Evolutionary conservation across 164 flowering plant species (phyloP), one percentile per base, ranked within the genome.

Genomic region (Houttuynia cordata): DNA sequence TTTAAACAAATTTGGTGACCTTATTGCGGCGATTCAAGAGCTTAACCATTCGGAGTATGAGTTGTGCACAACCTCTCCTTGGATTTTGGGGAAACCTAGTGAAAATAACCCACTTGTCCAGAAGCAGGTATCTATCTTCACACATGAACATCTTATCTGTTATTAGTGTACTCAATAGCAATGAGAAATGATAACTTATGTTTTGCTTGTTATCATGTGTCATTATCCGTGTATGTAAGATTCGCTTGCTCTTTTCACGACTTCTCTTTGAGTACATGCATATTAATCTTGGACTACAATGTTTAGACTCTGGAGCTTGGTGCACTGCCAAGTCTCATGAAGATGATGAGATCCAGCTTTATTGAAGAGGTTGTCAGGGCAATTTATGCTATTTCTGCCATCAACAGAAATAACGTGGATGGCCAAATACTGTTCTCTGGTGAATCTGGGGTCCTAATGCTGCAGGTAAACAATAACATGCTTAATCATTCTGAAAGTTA

Each of bases 21-120:
- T 90, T 39, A 61, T 60, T 62, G 89, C 72, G 14, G 70, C 90
- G 61, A 68, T 82, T 50, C 65, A 40, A 64, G 84, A 81, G 62
- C 96, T 93, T 68, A 58, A 72, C 66, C 79, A 76, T 64, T 53
- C 80, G 41, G 85, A 83, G 37, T 34, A 76, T 22, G 85, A 82
- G 64, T 72, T 79, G 58, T 79, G 97, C 69, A 80, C 58, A 60
- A 68, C 70, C 55, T 75, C 95, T 70, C 96, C 97, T 24, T 93
- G 97, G 99, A 63, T 90, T 64, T 76, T 93, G 63, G 99, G 99
- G 40, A 82, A 79, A 77, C 92, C 97, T 7, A 74, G 97, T 69
- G 97, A 93, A 77, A 93, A 88, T 62, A 88, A 90, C 39, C 91
- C 88, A 25, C 51, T 78, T 74, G 87, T 90, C 67, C 96, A 93